Evolutionary conservation across 257 asterid species (phyloP), one percentile per base, ranked within the genome.

Genomic region (Solanum microdontum): DNA sequence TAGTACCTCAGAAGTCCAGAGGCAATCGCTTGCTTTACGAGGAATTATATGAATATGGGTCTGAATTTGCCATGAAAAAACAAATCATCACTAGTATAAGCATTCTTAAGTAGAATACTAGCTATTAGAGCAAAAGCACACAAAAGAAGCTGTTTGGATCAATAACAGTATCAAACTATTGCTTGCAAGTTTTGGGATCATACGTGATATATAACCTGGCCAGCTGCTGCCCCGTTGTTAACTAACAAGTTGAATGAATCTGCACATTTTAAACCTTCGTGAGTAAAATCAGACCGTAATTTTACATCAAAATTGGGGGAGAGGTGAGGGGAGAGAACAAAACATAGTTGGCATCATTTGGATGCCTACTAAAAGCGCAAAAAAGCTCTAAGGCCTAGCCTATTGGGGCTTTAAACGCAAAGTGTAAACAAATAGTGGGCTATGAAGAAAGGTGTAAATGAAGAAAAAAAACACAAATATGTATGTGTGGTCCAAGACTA

Each of bases 41-140:
- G 99, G 99, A 87, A 97, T 93, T 92, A 97, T 96, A 93, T 97
- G 99, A 87, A 96, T 93, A 90, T 97, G 99, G 51, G 99, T 97
- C 99, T 97, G 98, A 90, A 87, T 87, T 90, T 89, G 93, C 72
- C 87, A 88, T 30, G 85, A 72, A 85, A 19, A 86, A 88, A 6
- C 30, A 88, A 88, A 88, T 88, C 43, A 89, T 85, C 68, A 84
- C 74, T 83, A 62, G 79, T 10, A 28, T 45, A 23, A 80, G 36
- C 36, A 64, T 79, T 21, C 30, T 17, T 12, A 45, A 28, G 85
- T 26, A 34, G 14, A 26, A 13, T 80, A 80, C 68, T 17, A 45
- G 66, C 66, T 45, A 80, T 26, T 8, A 80, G 14, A 48, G 69
- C 21, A 82, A 45, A 48, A 48, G 69, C 66, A 28, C 43, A 37